Conservation (phyloP, 1,284 basidiomycete species). For the Heterobasidion irregulare region DNA sequence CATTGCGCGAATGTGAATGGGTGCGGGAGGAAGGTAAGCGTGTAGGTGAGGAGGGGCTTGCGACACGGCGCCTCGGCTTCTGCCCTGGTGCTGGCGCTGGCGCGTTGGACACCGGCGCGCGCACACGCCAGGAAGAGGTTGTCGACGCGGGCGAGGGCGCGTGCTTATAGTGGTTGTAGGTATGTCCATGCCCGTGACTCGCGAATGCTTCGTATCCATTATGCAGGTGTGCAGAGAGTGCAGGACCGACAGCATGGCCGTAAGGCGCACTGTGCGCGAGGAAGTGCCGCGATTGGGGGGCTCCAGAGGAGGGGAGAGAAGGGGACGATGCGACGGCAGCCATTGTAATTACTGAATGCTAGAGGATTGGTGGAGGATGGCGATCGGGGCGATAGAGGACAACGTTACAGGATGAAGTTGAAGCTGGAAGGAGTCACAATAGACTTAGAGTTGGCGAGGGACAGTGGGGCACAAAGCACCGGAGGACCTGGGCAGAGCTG, state of each 20-base stretch:
- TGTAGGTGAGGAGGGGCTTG: neutral
- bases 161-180: slow-evolving; percentile 5
- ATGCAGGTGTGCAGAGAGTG: neutral
- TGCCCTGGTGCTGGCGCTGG: neutral
- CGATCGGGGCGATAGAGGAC: neutral
- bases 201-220: neutral
- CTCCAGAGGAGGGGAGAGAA: neutral
- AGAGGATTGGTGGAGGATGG: neutral
- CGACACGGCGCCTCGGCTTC: neutral
- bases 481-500: neutral
- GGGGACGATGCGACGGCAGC: slow-evolving; percentile 5
- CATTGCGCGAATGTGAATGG: neutral
- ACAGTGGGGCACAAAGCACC: neutral
- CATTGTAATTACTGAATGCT: slow-evolving; percentile 13
- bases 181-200: neutral
- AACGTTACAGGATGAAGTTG: neutral
- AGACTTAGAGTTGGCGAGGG: neutral
- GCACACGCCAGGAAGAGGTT: slow-evolving; percentile 9
- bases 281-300: slow-evolving; percentile 3
- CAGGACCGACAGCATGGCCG: neutral
- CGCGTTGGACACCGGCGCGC: neutral
- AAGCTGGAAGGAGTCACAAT: neutral
- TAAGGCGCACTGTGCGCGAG: neutral
- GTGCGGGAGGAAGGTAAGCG: neutral
- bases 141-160: slow-evolving; percentile 3